Conservation (phyloP, 73 alveolate species). For the Durusdinium trenchii region DNA sequence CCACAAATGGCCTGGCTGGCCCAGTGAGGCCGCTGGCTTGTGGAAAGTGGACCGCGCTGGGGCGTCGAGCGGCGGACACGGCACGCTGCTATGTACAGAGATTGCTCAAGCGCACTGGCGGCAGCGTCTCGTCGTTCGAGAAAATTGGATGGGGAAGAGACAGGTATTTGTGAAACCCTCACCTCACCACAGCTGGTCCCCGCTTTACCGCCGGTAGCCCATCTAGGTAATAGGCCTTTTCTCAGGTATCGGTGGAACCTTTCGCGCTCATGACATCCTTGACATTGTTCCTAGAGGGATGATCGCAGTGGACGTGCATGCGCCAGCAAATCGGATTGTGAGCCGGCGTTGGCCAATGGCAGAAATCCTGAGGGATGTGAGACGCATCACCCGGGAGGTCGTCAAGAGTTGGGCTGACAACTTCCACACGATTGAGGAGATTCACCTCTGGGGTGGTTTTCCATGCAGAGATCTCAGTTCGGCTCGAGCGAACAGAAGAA, state of each 20-base stretch:
- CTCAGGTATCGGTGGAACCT: slow-evolving; percentile 20
- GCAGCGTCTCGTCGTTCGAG: not conserved
- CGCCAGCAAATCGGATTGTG: not conserved
- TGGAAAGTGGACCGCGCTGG: not conserved
- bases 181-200: slow-evolving; percentile 9
- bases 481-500: not conserved
- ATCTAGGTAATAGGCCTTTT: not conserved
- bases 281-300: not conserved
- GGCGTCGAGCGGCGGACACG: not conserved
- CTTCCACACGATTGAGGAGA: not conserved
- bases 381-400: not conserved
- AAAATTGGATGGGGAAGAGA: slow-evolving; percentile 8
- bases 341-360: not conserved
- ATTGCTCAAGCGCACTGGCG: not conserved
- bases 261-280: not conserved
- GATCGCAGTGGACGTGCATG: not conserved
- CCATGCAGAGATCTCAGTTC: slow-evolving; percentile 9
- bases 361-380: not conserved
- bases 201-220: not conserved
- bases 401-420: not conserved
- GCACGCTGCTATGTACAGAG: not conserved
- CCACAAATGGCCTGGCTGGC: not conserved
- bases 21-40: not conserved
- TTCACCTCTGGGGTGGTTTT: slow-evolving; percentile 35
- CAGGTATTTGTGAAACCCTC: not conserved